Evolutionary conservation across 108 stramenopile genomes (phyloP), one percentile per base, ranked within the genome.

Genomic region (Nitzschia inconspicua): DNA sequence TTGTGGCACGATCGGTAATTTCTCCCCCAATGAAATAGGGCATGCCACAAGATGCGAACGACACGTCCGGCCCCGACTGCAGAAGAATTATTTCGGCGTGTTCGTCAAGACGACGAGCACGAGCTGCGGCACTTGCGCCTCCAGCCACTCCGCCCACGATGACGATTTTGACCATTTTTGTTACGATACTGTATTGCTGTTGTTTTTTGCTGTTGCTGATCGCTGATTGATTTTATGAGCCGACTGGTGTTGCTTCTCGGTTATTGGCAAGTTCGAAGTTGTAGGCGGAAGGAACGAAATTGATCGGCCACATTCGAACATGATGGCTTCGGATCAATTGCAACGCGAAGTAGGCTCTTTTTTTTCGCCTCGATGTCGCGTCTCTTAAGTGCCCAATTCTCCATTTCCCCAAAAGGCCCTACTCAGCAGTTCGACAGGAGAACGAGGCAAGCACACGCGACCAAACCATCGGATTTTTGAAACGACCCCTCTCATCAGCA

Each of bases 81-180:
- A 85, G 42, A 29, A 85, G 35, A 6, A 81, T 26, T 34, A 85
- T 85, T 49, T 79, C 77, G 10, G 78, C 69, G 3, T 70, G 65
- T 55, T 85, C 84, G 58, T 79, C 76, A 31, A 82, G 68, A 34
- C 84, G 66, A 19, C 84, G 59, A 11, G 80, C 78, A 29, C 84
- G 62, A 14, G 84, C 80, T 19, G 84, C 84, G 20, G 78, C 78
- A 64, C 75, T 77, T 19, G 84, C 84, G 32, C 84, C 84, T 25
- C 76, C 84, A 25, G 84, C 84, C 26, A 85, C 84, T 19, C 84
- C 84, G 43, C 84, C 84, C 27, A 85, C 46, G 64, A 85, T 80
- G 3, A 85, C 76, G 29, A 85, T 63, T 47, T 82, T 85, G 68
- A 70, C 68, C 37, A 67, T 70, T 24, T 53, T 54, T 28, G 67